Conservation (phyloP, 2,329 filamentous ascomycete species). For the Colletotrichum sp. region DNA sequence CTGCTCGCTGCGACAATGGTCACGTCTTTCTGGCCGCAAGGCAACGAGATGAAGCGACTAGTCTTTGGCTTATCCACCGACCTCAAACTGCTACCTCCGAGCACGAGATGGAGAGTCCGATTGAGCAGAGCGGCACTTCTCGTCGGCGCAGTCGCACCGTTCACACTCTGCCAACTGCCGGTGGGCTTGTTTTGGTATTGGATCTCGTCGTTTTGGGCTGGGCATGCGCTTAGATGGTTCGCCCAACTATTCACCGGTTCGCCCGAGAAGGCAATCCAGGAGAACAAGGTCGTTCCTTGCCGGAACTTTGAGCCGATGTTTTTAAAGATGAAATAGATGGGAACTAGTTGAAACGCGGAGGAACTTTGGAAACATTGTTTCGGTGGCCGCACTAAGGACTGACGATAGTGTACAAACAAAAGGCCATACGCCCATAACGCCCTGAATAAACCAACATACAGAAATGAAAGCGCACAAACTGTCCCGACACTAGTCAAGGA, state of each 20-base stretch:
- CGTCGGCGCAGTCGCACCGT: constrained; percentile 28
- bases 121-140: not conserved
- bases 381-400: not conserved
- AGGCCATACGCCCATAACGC: constrained; percentile 8
- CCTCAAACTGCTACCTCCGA: not conserved
- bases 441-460: constrained; percentile 1
- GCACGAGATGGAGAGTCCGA: not conserved
- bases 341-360: not conserved
- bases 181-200: constrained; percentile 47
- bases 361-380: not conserved
- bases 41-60: not conserved
- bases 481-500: constrained; percentile 63
- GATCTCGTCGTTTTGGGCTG: constrained; percentile 29
- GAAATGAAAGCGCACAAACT: not conserved
- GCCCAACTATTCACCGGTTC: not conserved
- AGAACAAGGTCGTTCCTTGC: not conserved
- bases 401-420: constrained; percentile 17
- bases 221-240: not conserved
- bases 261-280: not conserved
- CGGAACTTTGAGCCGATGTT: not conserved
- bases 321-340: not conserved
- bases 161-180: constrained; percentile 39
- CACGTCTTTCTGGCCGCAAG: not conserved
- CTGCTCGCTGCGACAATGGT: not conserved
- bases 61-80: not conserved